phyloP scores from a whole-genome alignment of 2,329 filamentous ascomycete genomes.

The Fusarium papillatum region DNA sequence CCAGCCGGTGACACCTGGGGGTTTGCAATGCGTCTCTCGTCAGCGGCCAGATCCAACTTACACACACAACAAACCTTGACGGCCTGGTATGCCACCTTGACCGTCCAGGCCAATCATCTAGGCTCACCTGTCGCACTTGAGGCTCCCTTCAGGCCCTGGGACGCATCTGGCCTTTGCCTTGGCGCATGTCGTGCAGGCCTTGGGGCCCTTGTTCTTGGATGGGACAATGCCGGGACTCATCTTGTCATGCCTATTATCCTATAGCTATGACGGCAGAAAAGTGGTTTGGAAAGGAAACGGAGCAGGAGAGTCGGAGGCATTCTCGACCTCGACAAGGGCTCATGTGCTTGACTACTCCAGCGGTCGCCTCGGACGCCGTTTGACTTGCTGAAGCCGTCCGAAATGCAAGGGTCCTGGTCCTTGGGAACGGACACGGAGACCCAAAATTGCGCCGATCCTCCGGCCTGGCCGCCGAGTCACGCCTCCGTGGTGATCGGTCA shows the following conservation, averaged over 20 bases:
- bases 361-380: constrained; percentile 31
- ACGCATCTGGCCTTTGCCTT: constrained; percentile 66
- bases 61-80: background rate
- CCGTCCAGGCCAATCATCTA: constrained; percentile 20
- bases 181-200: constrained; percentile 64
- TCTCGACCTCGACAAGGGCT: constrained; percentile 28
- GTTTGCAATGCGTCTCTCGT: constrained; percentile 4
- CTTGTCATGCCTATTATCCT: constrained; percentile 28
- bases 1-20: constrained; percentile 60
- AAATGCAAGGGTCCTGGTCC: constrained; percentile 26
- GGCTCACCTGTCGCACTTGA: constrained; percentile 63
- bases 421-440: constrained; percentile 42
- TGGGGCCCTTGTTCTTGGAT: constrained; percentile 57
- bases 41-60: constrained; percentile 4
- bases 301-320: constrained; percentile 31
- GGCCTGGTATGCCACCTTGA: background rate
- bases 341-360: constrained; percentile 17
- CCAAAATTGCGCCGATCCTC: constrained; percentile 47
- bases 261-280: constrained; percentile 18
- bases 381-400: constrained; percentile 29
- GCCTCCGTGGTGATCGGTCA: background rate
- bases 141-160: constrained; percentile 53
- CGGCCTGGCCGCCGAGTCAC: constrained; percentile 29
- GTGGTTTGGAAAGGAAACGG: constrained; percentile 40
- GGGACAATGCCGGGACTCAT: constrained; percentile 39